phyloP scores from a whole-genome alignment of 208 protist species.

The Leptomonas seymouri region DNA sequence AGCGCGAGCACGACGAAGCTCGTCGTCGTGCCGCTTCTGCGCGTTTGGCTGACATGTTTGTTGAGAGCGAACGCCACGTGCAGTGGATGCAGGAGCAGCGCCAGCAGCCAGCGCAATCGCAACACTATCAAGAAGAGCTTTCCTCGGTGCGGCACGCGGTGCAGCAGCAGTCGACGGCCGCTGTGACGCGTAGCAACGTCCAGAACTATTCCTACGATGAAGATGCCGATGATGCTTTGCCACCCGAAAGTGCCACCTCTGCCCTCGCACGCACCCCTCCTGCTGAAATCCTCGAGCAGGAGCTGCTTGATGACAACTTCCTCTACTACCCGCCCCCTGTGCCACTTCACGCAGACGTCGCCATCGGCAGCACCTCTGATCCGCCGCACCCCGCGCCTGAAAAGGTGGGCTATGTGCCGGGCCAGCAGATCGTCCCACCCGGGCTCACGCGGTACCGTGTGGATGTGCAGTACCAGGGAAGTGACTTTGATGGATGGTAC shows the following conservation, averaged over 20 bases:
- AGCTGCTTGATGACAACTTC: constrained; percentile 83
- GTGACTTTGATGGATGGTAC: constrained; percentile 89
- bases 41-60: constrained; percentile 31
- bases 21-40: constrained; percentile 17
- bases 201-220: constrained; percentile 10
- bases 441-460: constrained; percentile 88
- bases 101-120: not conserved
- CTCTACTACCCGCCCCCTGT: constrained; percentile 58
- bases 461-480: constrained; percentile 90
- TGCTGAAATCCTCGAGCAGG: constrained; percentile 64
- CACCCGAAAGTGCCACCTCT: not conserved
- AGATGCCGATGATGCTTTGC: not conserved
- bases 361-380: not conserved
- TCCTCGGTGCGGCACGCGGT: constrained; percentile 7
- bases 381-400: not conserved
- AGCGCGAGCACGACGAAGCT: constrained; percentile 5
- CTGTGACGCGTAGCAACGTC: not conserved
- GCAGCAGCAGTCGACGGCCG: not conserved
- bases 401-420: constrained; percentile 66
- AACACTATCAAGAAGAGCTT: constrained; percentile 11
- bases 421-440: constrained; percentile 79
- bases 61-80: constrained; percentile 21
- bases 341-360: not conserved
- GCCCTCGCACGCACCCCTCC: not conserved
- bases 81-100: constrained; percentile 34